Evolutionary conservation across 2,329 filamentous ascomycete genomes (phyloP), one percentile per base, ranked within the genome.

Genomic region (Epichloe sp.): DNA sequence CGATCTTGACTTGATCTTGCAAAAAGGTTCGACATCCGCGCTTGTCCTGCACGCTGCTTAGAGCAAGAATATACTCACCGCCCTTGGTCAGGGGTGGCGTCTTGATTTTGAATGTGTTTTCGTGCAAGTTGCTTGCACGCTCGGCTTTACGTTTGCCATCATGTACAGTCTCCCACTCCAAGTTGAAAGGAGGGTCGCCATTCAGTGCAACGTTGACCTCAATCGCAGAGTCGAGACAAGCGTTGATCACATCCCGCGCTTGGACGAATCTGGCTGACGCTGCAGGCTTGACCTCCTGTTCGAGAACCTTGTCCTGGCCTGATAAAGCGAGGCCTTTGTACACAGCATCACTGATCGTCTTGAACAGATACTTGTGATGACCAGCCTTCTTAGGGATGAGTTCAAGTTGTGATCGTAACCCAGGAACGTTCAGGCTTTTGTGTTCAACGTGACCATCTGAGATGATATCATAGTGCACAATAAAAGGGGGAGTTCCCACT

Each of bases 141-240:
- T 85, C 77, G 48, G 86, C 84, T 55, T 80, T 83, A 49, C 90
- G 81, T 68, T 86, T 94, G 51, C 90, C 90, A 51, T 89, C 86
- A 67, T 97, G 87, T 7, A 96, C 79, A 41, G 96, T 73, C 66
- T 97, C 93, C 71, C 95, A 98, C 63, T 97, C 89, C 40, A 98
- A 70, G 21, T 77, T 85, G 74, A 91, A 97, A 0, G 94, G 93
- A 17, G 83, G 77, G 59, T 97, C 89, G 42, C 94, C 93, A 44
- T 81, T 74, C 42, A 97, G 77, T 48, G 76, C 68, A 40, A 96
- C 80, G 51, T 88, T 80, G 31, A 93, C 80, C 35, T 83, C 78
- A 6, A 90, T 80, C 19, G 83, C 76, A 51, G 95, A 84, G 53
- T 93, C 88, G 51, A 97, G 84, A 63, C 93, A 98, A 47, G 86